Evolutionary conservation across 495 filamentous ascomycete genomes (phyloP).

Genomic region (Durotheca rogersii): DNA sequence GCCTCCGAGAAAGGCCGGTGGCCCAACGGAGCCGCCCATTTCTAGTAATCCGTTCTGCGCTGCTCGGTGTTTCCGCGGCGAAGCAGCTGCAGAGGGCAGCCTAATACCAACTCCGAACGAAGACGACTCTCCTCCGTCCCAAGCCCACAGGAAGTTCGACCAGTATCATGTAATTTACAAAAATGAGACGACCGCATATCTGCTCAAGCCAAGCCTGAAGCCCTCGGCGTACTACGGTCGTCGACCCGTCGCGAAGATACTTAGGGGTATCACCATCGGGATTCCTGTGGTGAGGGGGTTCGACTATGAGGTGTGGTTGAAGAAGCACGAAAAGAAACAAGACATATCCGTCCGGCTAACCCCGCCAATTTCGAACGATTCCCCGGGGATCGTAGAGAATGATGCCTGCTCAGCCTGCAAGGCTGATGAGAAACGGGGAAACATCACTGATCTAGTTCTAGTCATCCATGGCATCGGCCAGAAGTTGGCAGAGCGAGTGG

Average conservation of each 20-base stretch:
- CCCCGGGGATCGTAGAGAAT: slow-evolving; percentile 34
- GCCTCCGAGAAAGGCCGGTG: slow-evolving; percentile 38
- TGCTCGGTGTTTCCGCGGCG: slow-evolving; percentile 54
- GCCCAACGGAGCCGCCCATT: slow-evolving; percentile 47
- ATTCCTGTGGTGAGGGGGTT: slow-evolving; percentile 88
- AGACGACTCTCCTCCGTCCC: slow-evolving; percentile 35
- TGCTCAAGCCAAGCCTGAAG: slow-evolving; percentile 74
- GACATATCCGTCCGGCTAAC: slow-evolving; percentile 35
- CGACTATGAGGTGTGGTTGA: slow-evolving; percentile 71
- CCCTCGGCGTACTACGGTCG: slow-evolving; percentile 79
- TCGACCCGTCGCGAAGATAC: slow-evolving; percentile 77
- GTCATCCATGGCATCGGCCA: slow-evolving; percentile 96
- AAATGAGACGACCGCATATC: slow-evolving; percentile 69
- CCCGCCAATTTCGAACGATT: slow-evolving; percentile 27
- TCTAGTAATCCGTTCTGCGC: slow-evolving; percentile 57
- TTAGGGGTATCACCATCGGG: slow-evolving; percentile 77
- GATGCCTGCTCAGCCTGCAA: slow-evolving; percentile 51
- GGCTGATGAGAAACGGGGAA: slow-evolving; percentile 63
- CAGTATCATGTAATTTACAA: slow-evolving; percentile 82
- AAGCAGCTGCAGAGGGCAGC: slow-evolving; percentile 55
- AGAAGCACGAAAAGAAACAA: slow-evolving; percentile 57
- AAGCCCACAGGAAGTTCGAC: slow-evolving; percentile 52
- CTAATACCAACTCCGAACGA: slow-evolving; percentile 44
- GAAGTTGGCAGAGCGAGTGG: slow-evolving; percentile 91
- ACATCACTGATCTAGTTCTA: slow-evolving; percentile 82